phyloP scores from a whole-genome alignment of 2,329 filamentous ascomycete species.

The Epichloe gansuensis region DNA sequence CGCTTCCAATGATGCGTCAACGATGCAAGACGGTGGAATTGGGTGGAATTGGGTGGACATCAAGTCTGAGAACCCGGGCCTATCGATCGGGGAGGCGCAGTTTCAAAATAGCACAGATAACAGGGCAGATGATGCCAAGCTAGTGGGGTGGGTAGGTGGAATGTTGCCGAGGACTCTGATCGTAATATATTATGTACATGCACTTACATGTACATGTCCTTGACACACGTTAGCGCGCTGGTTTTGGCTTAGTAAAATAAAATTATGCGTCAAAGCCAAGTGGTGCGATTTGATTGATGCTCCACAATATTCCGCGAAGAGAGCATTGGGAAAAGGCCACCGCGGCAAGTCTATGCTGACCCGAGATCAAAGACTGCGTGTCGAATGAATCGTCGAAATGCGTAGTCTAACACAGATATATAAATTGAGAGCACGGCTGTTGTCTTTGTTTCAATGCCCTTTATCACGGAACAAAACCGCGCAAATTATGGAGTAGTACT shows the following conservation, averaged over 20 bases:
- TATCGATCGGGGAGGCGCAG: neutral
- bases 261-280: neutral
- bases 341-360: too few species aligned
- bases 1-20: neutral
- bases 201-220: too few species aligned
- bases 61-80: neutral
- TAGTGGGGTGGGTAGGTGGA: neutral
- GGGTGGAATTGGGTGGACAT: neutral
- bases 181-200: neutral
- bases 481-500: too few species aligned
- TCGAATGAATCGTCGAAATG: too few species aligned
- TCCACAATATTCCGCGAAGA: too few species aligned
- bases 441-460: too few species aligned
- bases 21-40: neutral
- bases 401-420: too few species aligned
- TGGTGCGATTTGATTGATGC: neutral
- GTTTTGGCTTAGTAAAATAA: neutral
- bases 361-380: too few species aligned
- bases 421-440: too few species aligned
- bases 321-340: too few species aligned
- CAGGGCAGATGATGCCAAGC: neutral
- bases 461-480: too few species aligned
- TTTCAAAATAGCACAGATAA: slow-evolving; percentile 4
- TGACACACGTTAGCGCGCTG: too few species aligned
- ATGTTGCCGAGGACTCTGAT: neutral